Conservation (phyloP, 768 basidiomycete species). For the Collybia nuda region DNA sequence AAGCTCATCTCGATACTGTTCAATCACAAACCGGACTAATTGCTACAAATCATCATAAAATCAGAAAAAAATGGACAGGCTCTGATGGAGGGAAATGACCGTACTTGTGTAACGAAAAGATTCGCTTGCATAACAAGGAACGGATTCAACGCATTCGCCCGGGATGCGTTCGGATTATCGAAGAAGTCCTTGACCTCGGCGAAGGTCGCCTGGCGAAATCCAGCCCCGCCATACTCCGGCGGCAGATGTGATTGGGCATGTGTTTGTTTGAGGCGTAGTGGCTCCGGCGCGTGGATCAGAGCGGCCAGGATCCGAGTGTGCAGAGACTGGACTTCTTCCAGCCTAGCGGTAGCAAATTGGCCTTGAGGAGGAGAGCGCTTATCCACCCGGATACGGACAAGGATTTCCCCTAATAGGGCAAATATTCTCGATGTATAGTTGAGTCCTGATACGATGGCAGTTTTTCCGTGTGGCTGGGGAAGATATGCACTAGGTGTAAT, state of each 20-base stretch:
- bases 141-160: constrained; percentile 83
- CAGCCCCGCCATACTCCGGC: constrained; percentile 64
- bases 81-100: constrained; percentile 11
- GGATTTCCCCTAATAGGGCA: constrained; percentile 81
- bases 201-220: constrained; percentile 81
- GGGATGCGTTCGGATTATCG: constrained; percentile 84
- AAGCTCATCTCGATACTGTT: constrained; percentile 90
- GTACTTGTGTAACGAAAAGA: constrained; percentile 87
- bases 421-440: constrained; percentile 88
- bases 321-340: constrained; percentile 83
- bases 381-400: constrained; percentile 84
- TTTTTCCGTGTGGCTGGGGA: constrained; percentile 85
- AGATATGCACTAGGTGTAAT: constrained; percentile 85
- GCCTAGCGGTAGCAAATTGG: constrained; percentile 78
- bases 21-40: constrained; percentile 90
- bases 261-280: constrained; percentile 64
- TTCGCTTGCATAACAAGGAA: constrained; percentile 94
- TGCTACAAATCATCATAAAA: constrained; percentile 49
- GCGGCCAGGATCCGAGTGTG: constrained; percentile 75
- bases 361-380: constrained; percentile 85
- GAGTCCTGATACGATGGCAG: constrained; percentile 81
- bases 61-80: too few species aligned
- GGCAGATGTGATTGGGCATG: constrained; percentile 48
- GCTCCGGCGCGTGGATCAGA: constrained; percentile 74
- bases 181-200: constrained; percentile 91